Evolutionary conservation across 2,329 filamentous ascomycete genomes (phyloP).

Genomic region (Pleurostoma richardsiae): DNA sequence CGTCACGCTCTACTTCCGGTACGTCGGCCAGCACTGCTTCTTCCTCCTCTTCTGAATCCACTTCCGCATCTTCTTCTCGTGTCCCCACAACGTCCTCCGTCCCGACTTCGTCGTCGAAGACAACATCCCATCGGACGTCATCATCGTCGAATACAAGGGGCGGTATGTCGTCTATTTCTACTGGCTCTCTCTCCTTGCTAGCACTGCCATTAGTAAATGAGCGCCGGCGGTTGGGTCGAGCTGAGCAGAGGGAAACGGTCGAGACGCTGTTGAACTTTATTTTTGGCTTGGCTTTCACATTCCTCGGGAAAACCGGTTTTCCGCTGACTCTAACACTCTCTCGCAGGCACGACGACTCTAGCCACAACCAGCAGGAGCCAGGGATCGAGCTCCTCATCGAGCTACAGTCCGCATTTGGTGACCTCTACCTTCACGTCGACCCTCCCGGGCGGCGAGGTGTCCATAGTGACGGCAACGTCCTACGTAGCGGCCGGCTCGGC

Average conservation of each 20-base stretch:
- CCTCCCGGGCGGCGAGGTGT: slow-evolving; percentile 35
- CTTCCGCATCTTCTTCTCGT: slow-evolving; percentile 21
- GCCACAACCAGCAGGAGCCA: slow-evolving; percentile 11
- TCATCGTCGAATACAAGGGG: no score
- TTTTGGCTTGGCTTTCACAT: no score
- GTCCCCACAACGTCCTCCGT: slow-evolving; percentile 9
- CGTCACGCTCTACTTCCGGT: slow-evolving; percentile 21
- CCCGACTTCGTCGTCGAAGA: slow-evolving; percentile 14
- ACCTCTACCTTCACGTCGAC: slow-evolving; percentile 40
- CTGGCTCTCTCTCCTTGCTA: no score
- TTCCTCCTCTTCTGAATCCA: slow-evolving; percentile 13
- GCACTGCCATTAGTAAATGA: no score
- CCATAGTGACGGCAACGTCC: slow-evolving; percentile 43
- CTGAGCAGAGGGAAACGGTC: no score
- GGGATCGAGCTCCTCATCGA: slow-evolving; percentile 18
- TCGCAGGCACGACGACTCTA: no score
- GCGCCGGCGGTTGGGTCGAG: no score
- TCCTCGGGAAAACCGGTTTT: no score
- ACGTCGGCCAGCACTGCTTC: slow-evolving; percentile 18
- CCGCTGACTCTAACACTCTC: no score
- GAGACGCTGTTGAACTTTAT: no score
- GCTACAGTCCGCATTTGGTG: slow-evolving; percentile 17
- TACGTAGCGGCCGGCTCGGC: slow-evolving; percentile 37
- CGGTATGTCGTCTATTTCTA: no score
- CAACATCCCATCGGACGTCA: no score